Evolutionary conservation across 495 filamentous ascomycete genomes (phyloP).

Genomic region (Hypoxylon lienhwacheense): DNA sequence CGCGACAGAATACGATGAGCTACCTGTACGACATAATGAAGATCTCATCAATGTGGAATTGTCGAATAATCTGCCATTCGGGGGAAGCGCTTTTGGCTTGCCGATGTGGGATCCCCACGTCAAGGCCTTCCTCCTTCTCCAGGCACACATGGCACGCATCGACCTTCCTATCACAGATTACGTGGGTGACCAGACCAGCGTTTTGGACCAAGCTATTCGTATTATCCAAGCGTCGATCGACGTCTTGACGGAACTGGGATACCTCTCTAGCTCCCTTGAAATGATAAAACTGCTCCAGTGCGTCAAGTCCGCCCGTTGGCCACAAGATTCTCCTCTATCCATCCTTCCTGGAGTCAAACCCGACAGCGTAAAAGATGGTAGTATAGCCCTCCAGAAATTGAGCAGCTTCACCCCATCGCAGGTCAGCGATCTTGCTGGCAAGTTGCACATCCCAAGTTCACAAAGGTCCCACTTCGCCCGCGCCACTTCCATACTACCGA

Average conservation of each 20-base stretch:
- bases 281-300: slow-evolving; percentile 87
- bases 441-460: slow-evolving; percentile 42
- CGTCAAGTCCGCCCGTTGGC: slow-evolving; percentile 92
- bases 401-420: slow-evolving; percentile 44
- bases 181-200: slow-evolving; percentile 81
- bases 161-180: slow-evolving; percentile 95
- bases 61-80: slow-evolving; percentile 72
- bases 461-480: slow-evolving; percentile 54
- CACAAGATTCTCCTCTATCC: slow-evolving; percentile 73
- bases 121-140: slow-evolving; percentile 91
- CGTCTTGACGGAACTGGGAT: slow-evolving; percentile 87
- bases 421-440: slow-evolving; percentile 47
- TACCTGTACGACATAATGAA: slow-evolving; percentile 98
- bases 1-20: slow-evolving; percentile 94
- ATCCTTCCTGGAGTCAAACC: slow-evolving; percentile 77
- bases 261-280: slow-evolving; percentile 67
- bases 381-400: slow-evolving; percentile 40
- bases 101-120: slow-evolving; percentile 99
- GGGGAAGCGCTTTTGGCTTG: slow-evolving; percentile 56
- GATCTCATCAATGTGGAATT: slow-evolving; percentile 96
- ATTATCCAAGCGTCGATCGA: slow-evolving; percentile 92
- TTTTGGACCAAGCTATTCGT: slow-evolving; percentile 94
- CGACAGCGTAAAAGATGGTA: slow-evolving; percentile 40
- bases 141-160: slow-evolving; percentile 92
- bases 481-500: slow-evolving; percentile 63